Evolutionary conservation across 495 filamentous ascomycete genomes (phyloP), one percentile per base, ranked within the genome.

Genomic region (Neurospora sp.): DNA sequence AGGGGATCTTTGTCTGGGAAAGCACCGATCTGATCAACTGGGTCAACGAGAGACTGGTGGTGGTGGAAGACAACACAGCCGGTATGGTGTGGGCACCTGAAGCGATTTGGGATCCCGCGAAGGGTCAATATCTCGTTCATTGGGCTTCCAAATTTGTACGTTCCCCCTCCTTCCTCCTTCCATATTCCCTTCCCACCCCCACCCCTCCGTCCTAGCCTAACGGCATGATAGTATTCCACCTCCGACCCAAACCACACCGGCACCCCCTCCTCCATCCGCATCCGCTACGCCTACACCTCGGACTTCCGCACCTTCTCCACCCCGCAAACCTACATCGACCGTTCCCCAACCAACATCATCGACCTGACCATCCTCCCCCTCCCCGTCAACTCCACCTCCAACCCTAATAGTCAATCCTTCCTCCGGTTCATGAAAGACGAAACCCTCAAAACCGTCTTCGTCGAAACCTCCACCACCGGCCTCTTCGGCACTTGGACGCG

Each of bases 71-170:
- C 59, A 74, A 75, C 12, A 85, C 78, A 5, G 86, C 85, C 4
- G 86, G 85, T 14, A 88, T 88, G 86, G 86, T 88, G 0, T 88
- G 86, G 85, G 85, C 85, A 14, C 86, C 86, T 1, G 85, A 85
- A 61, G 85, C 85, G 0, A 83, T 87, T 68, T 87, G 85, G 86
- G 84, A 88, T 72, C 78, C 83, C 0, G 77, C 78, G 2, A 85
- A 86, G 75, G 78, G 81, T 46, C 71, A 84, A 83, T 88, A 87
- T 61, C 75, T 87, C 2, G 85, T 88, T 31, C 81, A 86, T 72
- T 88, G 85, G 86, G 85, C 86, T 8, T 85, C 82, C 3, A 86
- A 85, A 73, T 87, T 88, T 61, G 83, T 85, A 73, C 61, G 83
- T 75, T 35, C 5, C 5, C 35, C 35, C 35, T 6, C 35, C 31